Base-by-base conservation (phyloP, 805 yeast species). In the Jamesozyma hellenica region DNA sequence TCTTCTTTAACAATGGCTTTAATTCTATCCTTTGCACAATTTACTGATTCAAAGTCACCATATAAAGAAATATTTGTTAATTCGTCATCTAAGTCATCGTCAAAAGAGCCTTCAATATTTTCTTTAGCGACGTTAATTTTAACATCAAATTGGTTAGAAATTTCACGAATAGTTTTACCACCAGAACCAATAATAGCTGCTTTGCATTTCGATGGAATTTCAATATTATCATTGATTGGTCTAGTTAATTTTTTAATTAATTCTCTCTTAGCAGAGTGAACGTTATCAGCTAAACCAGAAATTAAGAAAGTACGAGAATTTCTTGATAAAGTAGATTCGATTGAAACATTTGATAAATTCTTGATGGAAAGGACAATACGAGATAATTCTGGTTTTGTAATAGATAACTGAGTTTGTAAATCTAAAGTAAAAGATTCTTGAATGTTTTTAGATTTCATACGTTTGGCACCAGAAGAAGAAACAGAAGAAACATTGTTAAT, bases 11-110 rank as follows among this genome's bases (percentile, higher is more conserved):
- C 94, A 51, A 87, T 82, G 16, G 73, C 75, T 53, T 75, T 49
- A 47, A 90, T 86, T 55, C 70, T 75, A 28, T 65, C 59, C 55
- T 80, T 80, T 25, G 96, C 96, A 36, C 71, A 70, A 46, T 70
- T 72, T 50, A 83, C 82, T 40, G 95, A 87, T 56, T 83, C 94
- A 44, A 74, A 71, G 55, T 87, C 94, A 64, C 96, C 97, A 44
- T 75, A 81, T 41, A 88, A 66, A 21, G 76, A 64, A 40, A 88
- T 79, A 27, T 68, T 66, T 26, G 82, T 69, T n/a, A 73, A 58
- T 35, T 68, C 74, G 28, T 79, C 79, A 51, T 74, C 75, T 38
- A 75, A 59, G 46, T 79, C 85, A 26, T 72, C 79, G 41, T 68
- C 74, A 28, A 57, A 68, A 30, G 69, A 63, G 33, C 59, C 61